phyloP scores from a whole-genome alignment of 495 filamentous ascomycete genomes.

The Aspergillus funiculosus region DNA sequence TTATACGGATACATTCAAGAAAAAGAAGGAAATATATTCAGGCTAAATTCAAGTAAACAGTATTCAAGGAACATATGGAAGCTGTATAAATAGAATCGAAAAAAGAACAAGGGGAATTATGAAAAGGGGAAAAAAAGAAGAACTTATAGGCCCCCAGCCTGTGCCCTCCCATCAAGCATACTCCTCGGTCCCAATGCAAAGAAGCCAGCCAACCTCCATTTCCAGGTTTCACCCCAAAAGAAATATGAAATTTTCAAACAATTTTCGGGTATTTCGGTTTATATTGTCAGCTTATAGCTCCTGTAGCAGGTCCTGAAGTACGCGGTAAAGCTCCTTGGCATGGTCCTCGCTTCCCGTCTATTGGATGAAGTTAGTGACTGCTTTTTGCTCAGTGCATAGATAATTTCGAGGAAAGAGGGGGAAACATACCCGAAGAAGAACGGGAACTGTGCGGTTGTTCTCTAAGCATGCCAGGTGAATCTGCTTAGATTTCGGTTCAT shows the following conservation, averaged over 20 bases:
- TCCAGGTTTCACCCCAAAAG: neutral
- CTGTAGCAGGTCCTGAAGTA: conserved; percentile 32
- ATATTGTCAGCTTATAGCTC: conserved; percentile 18
- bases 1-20: neutral
- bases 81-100: neutral
- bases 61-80: no score
- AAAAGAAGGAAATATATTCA: neutral
- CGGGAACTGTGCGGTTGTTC: conserved; percentile 50
- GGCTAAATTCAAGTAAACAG: neutral
- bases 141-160: conserved; percentile 3
- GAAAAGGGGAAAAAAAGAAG: conserved; percentile 1
- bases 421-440: conserved; percentile 63
- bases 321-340: conserved; percentile 37
- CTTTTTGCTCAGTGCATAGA: neutral
- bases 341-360: conserved; percentile 41
- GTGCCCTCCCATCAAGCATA: neutral
- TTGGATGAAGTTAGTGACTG: conserved; percentile 17
- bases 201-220: conserved; percentile 11
- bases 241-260: neutral
- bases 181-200: conserved; percentile 22
- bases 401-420: neutral
- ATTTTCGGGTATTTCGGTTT: neutral
- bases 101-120: neutral
- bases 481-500: conserved; percentile 47
- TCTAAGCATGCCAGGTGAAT: conserved; percentile 59